These are phyloP conservation scores for Coniferiporia sulphurascens DNA, from an alignment of 1,284 basidiomycete genomes.

Conservation along the genomic window DNA sequence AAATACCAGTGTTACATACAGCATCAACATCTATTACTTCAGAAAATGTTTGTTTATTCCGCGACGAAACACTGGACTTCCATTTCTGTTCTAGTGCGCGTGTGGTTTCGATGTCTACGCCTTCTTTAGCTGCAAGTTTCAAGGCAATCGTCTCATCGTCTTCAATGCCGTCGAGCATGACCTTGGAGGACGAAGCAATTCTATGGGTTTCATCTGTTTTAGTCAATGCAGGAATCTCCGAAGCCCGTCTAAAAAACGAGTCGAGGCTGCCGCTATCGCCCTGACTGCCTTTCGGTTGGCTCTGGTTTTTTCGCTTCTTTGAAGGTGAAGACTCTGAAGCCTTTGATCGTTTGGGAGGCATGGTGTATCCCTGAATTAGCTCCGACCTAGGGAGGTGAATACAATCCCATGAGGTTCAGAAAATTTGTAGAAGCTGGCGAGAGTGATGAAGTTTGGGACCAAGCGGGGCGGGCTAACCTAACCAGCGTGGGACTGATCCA, in stretches of 20 bases:
- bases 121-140: constrained; percentile 12
- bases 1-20: not conserved
- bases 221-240: not conserved
- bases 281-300: not conserved
- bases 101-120: constrained; percentile 13
- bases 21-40: constrained; percentile 19
- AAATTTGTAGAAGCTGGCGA: constrained; percentile 5
- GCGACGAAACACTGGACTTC: constrained; percentile 4
- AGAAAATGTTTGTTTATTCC: not conserved
- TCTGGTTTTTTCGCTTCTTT: constrained; percentile 14
- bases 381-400: not conserved
- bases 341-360: constrained; percentile 31
- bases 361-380: constrained; percentile 25
- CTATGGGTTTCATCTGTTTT: not conserved
- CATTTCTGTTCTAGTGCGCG: constrained; percentile 15
- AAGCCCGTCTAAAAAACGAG: constrained; percentile 6
- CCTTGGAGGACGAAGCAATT: constrained; percentile 2
- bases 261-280: constrained; percentile 11
- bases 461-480: not conserved
- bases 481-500: too few species aligned
- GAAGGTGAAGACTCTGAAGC: constrained; percentile 23
- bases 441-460: not conserved
- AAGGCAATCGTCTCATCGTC: constrained; percentile 12
- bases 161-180: constrained; percentile 2
- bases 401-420: not conserved